These are phyloP conservation scores for Alternaria panax DNA, from an alignment of 2,329 filamentous ascomycete genomes.

Conservation along the genomic window DNA sequence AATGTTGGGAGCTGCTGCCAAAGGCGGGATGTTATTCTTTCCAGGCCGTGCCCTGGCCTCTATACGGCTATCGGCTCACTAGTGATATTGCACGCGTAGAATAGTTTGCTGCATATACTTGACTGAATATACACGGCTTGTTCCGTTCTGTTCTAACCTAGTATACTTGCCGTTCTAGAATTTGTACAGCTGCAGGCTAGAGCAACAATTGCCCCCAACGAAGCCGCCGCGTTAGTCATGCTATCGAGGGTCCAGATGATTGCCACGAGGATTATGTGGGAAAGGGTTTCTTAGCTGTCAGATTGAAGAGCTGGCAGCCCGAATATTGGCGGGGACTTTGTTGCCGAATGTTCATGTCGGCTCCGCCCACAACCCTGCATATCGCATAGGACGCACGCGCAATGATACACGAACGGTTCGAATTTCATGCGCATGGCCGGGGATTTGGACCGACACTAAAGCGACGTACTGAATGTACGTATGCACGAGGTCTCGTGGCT, in stretches of 20 bases:
- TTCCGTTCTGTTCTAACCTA: not conserved
- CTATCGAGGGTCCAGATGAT: not conserved
- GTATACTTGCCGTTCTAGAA: not conserved
- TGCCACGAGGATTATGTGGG: not conserved
- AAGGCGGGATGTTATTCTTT: not conserved
- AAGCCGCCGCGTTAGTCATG: not conserved
- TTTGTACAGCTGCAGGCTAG: not conserved
- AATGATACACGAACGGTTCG: not conserved
- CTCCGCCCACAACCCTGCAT: not conserved
- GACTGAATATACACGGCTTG: not conserved
- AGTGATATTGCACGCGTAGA: not conserved
- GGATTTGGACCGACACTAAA: not conserved
- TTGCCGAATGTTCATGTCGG: not conserved
- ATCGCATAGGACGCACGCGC: not conserved
- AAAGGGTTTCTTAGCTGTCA: conserved; percentile 2
- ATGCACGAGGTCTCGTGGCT: conserved; percentile 27
- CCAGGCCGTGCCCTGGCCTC: not conserved
- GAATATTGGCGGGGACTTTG: not conserved
- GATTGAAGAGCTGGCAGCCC: not conserved
- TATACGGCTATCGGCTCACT: conserved; percentile 1
- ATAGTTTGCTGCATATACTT: not conserved
- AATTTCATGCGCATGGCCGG: conserved; percentile 1
- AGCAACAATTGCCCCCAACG: not conserved
- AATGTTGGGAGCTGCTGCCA: not conserved
- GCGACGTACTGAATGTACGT: conserved; percentile 4